phyloP scores from a whole-genome alignment of 1,284 basidiomycete genomes.

The Takashimella tepidaria region DNA sequence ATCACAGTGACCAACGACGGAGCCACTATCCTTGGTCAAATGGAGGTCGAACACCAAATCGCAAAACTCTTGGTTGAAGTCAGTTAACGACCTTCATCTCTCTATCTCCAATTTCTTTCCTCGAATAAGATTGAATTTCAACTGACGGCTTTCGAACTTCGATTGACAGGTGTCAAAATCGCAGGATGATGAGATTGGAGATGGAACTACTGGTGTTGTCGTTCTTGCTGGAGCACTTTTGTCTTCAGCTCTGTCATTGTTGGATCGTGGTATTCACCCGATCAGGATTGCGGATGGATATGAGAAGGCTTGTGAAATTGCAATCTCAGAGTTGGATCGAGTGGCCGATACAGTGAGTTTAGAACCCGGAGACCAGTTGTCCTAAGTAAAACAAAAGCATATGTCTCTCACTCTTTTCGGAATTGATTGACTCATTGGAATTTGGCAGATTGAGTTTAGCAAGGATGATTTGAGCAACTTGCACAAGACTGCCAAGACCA shows the following conservation, averaged over 20 bases:
- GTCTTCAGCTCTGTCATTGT: conserved; percentile 58
- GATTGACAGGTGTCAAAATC: conserved; percentile 62
- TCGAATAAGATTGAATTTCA: not conserved
- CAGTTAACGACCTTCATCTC: too few species aligned
- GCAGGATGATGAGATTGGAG: conserved; percentile 99
- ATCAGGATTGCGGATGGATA: conserved; percentile 98
- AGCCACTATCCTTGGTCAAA: conserved; percentile 89
- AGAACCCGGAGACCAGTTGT: not conserved
- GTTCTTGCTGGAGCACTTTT: conserved; percentile 94
- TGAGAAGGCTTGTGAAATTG: conserved; percentile 85
- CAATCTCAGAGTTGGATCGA: conserved; percentile 81
- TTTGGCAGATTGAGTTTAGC: conserved; percentile 66
- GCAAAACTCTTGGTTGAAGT: conserved; percentile 96
- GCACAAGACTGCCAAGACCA: conserved; percentile 92
- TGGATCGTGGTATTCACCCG: conserved; percentile 95
- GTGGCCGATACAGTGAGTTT: conserved; percentile 76
- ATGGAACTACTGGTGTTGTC: conserved; percentile 98
- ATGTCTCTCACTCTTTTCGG: too few species aligned
- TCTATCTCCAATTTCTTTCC: not conserved
- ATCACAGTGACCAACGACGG: conserved; percentile 99
- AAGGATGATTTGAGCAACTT: conserved; percentile 76
- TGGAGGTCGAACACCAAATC: conserved; percentile 98
- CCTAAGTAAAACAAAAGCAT: too few species aligned
- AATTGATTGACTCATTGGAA: too few species aligned
- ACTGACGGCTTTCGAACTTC: too few species aligned